Evolutionary conservation across 23 red algal species (phyloP).

Genomic region (Gracilariopsis chorda): DNA sequence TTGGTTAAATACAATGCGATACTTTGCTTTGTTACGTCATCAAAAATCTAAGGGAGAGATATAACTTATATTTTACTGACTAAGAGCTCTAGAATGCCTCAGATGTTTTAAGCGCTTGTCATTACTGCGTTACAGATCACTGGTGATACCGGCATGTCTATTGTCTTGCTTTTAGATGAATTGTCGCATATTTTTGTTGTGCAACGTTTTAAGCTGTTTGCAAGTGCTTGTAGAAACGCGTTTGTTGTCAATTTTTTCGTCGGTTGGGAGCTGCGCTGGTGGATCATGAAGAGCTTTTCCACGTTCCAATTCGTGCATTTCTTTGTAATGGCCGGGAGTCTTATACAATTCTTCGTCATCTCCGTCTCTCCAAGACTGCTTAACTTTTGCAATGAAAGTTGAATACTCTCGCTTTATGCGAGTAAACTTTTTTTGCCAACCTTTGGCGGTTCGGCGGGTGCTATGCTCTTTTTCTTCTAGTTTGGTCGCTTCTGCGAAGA

Average conservation of each 20-base stretch:
- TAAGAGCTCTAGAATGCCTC: neutral
- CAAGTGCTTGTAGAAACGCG: neutral
- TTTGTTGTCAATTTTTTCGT: neutral
- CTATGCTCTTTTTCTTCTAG: neutral
- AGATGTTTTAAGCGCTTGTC: neutral
- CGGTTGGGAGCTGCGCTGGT: neutral
- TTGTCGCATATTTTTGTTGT: neutral
- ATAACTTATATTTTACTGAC: neutral
- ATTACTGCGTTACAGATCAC: neutral
- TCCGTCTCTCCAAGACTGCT: constrained; percentile 11
- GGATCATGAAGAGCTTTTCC: constrained; percentile 19
- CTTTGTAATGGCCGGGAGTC: constrained; percentile 10
- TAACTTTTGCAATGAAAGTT: neutral
- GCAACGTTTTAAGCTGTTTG: neutral
- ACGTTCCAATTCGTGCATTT: constrained; percentile 19
- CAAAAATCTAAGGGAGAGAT: neutral
- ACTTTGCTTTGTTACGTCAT: neutral
- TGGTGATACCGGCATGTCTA: neutral
- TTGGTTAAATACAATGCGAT: neutral
- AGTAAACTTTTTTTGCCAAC: constrained; percentile 24
- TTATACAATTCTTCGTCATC: constrained; percentile 6
- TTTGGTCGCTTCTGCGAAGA: neutral
- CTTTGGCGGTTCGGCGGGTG: neutral
- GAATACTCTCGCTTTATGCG: neutral
- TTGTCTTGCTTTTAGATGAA: neutral